Base-by-base conservation (phyloP, 768 basidiomycete species). In the Leccinum variicolor region DNA sequence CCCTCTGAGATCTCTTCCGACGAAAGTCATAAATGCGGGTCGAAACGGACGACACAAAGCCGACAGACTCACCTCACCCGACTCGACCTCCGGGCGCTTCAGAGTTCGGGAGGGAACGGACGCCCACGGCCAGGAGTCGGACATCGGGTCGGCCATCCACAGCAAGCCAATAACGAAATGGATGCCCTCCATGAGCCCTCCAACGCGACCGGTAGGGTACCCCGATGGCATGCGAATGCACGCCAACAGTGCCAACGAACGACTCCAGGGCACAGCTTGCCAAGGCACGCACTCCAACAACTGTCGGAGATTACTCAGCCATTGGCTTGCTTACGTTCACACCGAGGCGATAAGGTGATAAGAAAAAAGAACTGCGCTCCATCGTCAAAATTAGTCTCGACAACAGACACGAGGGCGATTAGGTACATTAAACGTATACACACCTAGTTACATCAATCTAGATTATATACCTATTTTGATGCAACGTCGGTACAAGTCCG, bases 201-300 rank as follows among this genome's bases (percentile, higher is more conserved):
- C 50, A 57, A 34, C 14, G 3, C 10, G 10, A 19, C n/a, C 3
- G 39, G 36, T 1, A 36, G 7, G 36, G 36, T 17, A 17, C 36
- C 4, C 3, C 15, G 13, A 33, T 47, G 25, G 4, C 41, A 19
- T 14, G 36, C 51, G 36, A 56, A 49, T 26, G 43, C 29, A n/a
- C 19, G 50, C 50, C 29, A 50, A 50, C 31, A 21, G 17, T 50
- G 28, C 15, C 50, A 33, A 33, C 31, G 19, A 21, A 49, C 39
- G 15, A 3, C 17, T 49, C 26, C 1, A 11, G 1, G 9, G 23
- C 55, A 67, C 65, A 64, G 65, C 65, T 65, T 62, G 58, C 58
- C 66, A 67, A 66, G 55, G 57, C 15, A 47, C 23, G 21, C 62
- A 10, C 57, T 57, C 61, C 57, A 33, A 13, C 13, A 60, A 31